Conservation (phyloP, 257 asterid species). For the Petunia axillaris region DNA sequence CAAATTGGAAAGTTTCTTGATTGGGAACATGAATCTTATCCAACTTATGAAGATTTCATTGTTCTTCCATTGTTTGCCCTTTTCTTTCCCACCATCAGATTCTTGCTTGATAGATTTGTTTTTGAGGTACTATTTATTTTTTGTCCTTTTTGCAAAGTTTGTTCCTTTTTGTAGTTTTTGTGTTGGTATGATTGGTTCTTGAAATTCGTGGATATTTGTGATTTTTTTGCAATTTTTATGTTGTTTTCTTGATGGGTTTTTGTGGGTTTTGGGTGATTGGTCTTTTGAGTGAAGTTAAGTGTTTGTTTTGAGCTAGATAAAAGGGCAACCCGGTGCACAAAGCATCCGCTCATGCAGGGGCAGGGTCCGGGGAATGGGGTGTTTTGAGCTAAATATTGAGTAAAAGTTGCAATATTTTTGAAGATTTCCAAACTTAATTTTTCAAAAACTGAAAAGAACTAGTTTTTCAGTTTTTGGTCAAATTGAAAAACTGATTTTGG, state of each 20-base stretch:
- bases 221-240: not conserved
- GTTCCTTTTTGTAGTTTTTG: not conserved
- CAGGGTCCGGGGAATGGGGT: too few species aligned
- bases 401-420: too few species aligned
- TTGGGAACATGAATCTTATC: slow-evolving; percentile 85
- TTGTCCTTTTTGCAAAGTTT: not conserved
- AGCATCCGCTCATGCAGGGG: too few species aligned
- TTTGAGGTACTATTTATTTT: slow-evolving; percentile 60
- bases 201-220: not conserved
- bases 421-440: too few species aligned
- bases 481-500: too few species aligned
- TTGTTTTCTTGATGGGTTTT: not conserved
- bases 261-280: not conserved
- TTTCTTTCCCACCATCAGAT: slow-evolving; percentile 75
- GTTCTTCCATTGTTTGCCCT: slow-evolving; percentile 73
- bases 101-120: slow-evolving; percentile 85
- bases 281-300: not conserved
- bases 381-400: too few species aligned
- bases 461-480: too few species aligned
- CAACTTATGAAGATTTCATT: slow-evolving; percentile 70
- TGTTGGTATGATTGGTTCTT: not conserved
- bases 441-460: too few species aligned
- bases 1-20: slow-evolving; percentile 49
- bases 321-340: too few species aligned
- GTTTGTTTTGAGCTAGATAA: too few species aligned